Evolutionary conservation across 441 rosid genomes (phyloP), one percentile per base, ranked within the genome.

Genomic region (Corymbia calophylla): DNA sequence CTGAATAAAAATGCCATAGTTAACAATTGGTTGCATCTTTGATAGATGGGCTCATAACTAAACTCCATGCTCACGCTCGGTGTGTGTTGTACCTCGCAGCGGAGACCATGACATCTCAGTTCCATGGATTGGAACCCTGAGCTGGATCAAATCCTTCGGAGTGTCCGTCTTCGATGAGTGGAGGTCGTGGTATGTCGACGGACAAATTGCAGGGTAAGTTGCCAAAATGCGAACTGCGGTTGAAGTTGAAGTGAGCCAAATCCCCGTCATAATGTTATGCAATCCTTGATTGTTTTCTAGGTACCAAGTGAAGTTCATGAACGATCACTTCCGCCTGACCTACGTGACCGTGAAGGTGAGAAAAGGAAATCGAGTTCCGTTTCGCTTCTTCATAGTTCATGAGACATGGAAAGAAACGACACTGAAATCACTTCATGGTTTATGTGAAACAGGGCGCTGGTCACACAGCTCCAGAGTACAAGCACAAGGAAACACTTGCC

Each of bases 71-170:
- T 12, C 17, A 49, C 54, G 66, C 44, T 86, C n/a, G 0, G 48
- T 54, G 49, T 21, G 39, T 73, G 82, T 73, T 73, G 49, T 73
- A 39, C n/a, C 7, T 81, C 86, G 70, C 92, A 94, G 94, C 35
- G 95, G 95, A 1, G 95, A 94, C 58, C 91, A 90, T 15, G 95
- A 94, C 90, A 77, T 92, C 77, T 91, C 88, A n/a, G 80, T 92
- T 88, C 93, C 95, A 47, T 92, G 91, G 88, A 32, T 92, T 60
- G 94, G 88, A 6, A 94, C 93, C 2, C 82, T 87, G 53, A 44
- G 88, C 44, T 92, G 95, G 95, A 90, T 94, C 1, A 84, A 90
- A 56, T 88, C 93, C 29, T 93, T 94, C 12, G 89, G 87, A 7
- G 53, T 94, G 70, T 27, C 90, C 16, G 87, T 92, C 51, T 90